Base-by-base conservation (phyloP, 768 basidiomycete species). In the Sporobolomyces roseus region DNA sequence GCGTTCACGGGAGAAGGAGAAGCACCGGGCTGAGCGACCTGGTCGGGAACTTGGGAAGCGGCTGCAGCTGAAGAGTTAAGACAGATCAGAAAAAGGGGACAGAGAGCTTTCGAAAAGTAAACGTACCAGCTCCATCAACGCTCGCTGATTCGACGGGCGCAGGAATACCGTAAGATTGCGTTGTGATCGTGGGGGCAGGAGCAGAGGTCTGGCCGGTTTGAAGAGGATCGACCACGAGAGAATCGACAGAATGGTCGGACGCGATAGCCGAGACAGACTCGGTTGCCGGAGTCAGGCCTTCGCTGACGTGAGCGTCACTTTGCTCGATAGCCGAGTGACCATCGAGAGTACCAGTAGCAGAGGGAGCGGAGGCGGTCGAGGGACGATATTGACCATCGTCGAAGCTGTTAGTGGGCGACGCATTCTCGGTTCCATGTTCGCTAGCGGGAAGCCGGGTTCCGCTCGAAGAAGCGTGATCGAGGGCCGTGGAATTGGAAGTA, bases 341-440 rank as follows among this genome's bases (percentile, higher is more conserved):
- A 9, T 41, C 38, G 38, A 41, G 38, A 33, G 52, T 35, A 10
- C 13, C 21, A 5, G 27, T 6, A 25, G 36, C 38, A 27, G 33
- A n/a, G 19, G 36, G 19, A 14, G 5, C 36, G 21, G 54, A n/a
- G 25, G 33, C 25, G 3, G 51, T 41, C 33, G 65, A 32, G 14
- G 65, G 19, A 25, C 55, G 59, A 35, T 66, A 66, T 23, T 41
- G 35, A 13, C 65, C 65, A 35, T 66, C 65, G 59, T 66, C 48
- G 52, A 38, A 65, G 25, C 41, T 36, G 56, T 65, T 27, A 25
- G 29, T 6, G 33, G 55, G 32, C 41, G 53, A 49, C 25, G 29
- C 33, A 35, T 5, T 41, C 43, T 27, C 38, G 13, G 13, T 29
- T 3, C 2, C 2, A 12, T 38, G 29, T 14, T 27, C 56, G 19